Conservation (phyloP, 371 early-diverging fungal species). For the Lichtheimia corymbifera region DNA sequence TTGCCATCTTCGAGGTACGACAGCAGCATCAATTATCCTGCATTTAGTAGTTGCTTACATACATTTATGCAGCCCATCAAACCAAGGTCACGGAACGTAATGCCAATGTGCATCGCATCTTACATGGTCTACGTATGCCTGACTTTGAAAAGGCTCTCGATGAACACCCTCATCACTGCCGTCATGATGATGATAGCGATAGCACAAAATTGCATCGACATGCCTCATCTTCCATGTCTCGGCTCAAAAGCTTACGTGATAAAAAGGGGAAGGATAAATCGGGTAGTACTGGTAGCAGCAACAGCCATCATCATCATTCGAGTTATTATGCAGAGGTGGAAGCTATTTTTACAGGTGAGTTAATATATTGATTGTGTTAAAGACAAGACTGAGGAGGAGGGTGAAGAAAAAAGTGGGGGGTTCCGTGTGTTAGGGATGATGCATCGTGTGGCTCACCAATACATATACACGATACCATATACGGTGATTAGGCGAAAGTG, state of each 20-base stretch:
- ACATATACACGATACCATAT: too few species aligned
- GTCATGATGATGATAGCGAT: too few species aligned
- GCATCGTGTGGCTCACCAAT: too few species aligned
- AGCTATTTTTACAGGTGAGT: conserved; percentile 1
- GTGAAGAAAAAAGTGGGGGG: too few species aligned
- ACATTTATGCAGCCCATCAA: conserved; percentile 28
- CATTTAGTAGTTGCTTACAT: background rate
- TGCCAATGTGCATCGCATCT: conserved; percentile 40
- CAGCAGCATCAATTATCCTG: background rate
- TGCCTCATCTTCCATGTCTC: conserved; percentile 8
- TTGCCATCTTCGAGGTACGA: conserved; percentile 72
- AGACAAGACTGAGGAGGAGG: too few species aligned
- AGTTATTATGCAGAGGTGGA: background rate
- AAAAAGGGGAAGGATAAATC: background rate
- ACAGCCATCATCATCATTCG: background rate
- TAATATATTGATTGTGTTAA: background rate
- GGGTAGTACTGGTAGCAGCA: background rate
- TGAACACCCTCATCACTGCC: too few species aligned
- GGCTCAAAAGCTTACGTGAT: conserved; percentile 2
- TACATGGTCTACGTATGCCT: conserved; percentile 35
- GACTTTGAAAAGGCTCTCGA: conserved; percentile 14
- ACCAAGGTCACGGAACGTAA: conserved; percentile 36
- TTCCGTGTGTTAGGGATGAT: too few species aligned
- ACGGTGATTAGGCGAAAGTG: background rate
- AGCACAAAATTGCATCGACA: background rate